phyloP scores from a whole-genome alignment of 2,329 filamentous ascomycete genomes.

The Calonectria naviculata region DNA sequence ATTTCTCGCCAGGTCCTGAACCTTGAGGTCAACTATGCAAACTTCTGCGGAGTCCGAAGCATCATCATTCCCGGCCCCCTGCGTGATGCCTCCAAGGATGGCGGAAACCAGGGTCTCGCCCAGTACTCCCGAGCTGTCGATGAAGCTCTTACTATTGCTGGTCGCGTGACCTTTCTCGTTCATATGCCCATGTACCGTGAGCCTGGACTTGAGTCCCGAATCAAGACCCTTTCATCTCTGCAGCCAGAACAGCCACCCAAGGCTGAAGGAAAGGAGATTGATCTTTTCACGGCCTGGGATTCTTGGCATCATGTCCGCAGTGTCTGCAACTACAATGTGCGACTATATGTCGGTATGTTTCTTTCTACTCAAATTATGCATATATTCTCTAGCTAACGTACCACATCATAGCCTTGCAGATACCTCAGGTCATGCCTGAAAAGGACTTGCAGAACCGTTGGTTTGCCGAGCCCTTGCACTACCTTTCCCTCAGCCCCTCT shows the following conservation, averaged over 20 bases:
- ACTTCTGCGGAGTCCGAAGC: constrained; percentile 90
- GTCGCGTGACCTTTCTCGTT: constrained; percentile 83
- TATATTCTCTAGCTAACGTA: neutral
- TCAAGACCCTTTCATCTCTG: constrained; percentile 62
- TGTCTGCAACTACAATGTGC: constrained; percentile 84
- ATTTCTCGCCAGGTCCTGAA: constrained; percentile 91
- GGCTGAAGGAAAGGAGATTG: constrained; percentile 60
- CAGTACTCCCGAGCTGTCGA: constrained; percentile 88
- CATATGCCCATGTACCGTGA: constrained; percentile 87
- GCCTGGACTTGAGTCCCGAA: constrained; percentile 65
- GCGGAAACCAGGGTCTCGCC: constrained; percentile 63
- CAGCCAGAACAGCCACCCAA: constrained; percentile 46
- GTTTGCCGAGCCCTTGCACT: constrained; percentile 76
- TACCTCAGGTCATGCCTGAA: constrained; percentile 69
- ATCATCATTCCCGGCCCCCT: constrained; percentile 85
- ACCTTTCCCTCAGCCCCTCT: constrained; percentile 64
- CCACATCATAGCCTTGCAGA: constrained; percentile 58
- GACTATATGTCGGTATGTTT: constrained; percentile 84
- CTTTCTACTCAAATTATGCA: neutral
- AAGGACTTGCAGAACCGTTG: constrained; percentile 72
- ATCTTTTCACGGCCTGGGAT: constrained; percentile 88
- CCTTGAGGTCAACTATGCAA: constrained; percentile 92
- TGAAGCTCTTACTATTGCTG: constrained; percentile 80
- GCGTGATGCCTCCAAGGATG: constrained; percentile 66
- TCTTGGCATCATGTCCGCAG: constrained; percentile 90